Percentiles rank a stretch among this genome's conserved stretches.
These are phyloP conservation scores for Mucor piriformis DNA, from an alignment of 371 early-diverging fungal species.

Conservation along the genomic window DNA sequence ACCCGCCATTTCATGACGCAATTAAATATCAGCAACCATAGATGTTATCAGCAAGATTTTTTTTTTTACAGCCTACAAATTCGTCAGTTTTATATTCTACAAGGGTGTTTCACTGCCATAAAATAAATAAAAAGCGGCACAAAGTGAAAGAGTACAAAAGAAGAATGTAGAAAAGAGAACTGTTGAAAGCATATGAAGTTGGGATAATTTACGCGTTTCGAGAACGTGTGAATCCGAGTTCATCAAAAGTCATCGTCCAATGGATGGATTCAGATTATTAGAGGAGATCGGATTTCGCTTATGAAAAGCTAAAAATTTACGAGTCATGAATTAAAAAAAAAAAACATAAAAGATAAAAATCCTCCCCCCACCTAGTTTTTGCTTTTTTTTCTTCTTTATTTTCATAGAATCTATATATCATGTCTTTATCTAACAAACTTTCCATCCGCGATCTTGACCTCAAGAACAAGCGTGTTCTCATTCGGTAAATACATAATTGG, in stretches of 20 bases:
- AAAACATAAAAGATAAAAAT: slow-evolving; percentile 14
- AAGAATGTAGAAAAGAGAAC: not conserved
- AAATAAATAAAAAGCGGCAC: not conserved
- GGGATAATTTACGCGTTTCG: not conserved
- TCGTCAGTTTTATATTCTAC: too few relatives aligned
- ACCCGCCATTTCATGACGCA: too few relatives aligned
- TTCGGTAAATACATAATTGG: slow-evolving; percentile 66
- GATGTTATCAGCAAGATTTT: too few relatives aligned
- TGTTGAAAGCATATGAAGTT: slow-evolving; percentile 6
- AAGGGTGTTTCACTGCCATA: too few relatives aligned
- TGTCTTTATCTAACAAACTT: slow-evolving; percentile 76
- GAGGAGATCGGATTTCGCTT: slow-evolving; percentile 33
- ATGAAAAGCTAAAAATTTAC: slow-evolving; percentile 21
- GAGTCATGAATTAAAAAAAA: slow-evolving; percentile 12
- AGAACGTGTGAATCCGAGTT: slow-evolving; percentile 21
- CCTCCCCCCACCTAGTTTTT: not conserved
- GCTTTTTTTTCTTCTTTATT: slow-evolving; percentile 3
- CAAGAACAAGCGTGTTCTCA: slow-evolving; percentile 88
- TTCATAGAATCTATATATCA: slow-evolving; percentile 16
- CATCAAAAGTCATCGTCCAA: slow-evolving; percentile 18
- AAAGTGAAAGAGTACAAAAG: not conserved
- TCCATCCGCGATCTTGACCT: slow-evolving; percentile 87
- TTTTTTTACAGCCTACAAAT: too few relatives aligned
- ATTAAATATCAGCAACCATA: too few relatives aligned
- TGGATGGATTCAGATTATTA: slow-evolving; percentile 15